Evolutionary conservation across 345 rosid species (phyloP).

Genomic region (Noccaea bulbosa): DNA sequence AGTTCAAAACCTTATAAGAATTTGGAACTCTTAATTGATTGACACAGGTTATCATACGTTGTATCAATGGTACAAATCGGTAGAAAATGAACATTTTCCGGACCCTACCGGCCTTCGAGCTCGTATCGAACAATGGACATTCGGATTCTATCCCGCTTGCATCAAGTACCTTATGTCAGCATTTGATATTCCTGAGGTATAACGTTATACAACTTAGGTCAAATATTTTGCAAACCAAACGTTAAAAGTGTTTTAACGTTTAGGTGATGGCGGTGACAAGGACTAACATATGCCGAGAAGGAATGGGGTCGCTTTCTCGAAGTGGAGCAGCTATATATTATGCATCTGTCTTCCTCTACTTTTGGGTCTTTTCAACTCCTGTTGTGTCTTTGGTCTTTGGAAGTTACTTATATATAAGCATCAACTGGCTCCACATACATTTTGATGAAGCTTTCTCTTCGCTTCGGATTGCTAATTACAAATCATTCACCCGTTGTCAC

Average conservation of each 20-base stretch:
- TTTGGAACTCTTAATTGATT: neutral
- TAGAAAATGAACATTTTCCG: conserved; percentile 89
- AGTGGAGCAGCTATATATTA: conserved; percentile 82
- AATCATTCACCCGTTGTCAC: conserved; percentile 84
- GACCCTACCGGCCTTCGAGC: conserved; percentile 95
- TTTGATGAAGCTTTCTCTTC: conserved; percentile 97
- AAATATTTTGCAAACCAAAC: neutral
- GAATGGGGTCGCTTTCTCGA: conserved; percentile 72
- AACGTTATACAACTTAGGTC: neutral
- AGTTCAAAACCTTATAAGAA: neutral
- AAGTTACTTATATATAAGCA: conserved; percentile 84
- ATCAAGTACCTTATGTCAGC: conserved; percentile 96
- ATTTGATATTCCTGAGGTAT: conserved; percentile 84
- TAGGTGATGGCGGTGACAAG: conserved; percentile 96
- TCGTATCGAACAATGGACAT: conserved; percentile 91
- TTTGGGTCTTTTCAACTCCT: conserved; percentile 98
- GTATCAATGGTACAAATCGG: conserved; percentile 87
- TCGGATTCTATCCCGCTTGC: conserved; percentile 92
- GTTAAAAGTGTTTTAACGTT: neutral
- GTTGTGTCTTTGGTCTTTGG: conserved; percentile 91
- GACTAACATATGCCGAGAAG: conserved; percentile 74
- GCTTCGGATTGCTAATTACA: conserved; percentile 93
- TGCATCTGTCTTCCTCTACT: conserved; percentile 87
- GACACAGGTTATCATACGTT: conserved; percentile 80
- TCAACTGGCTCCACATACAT: conserved; percentile 95